phyloP scores from a whole-genome alignment of 495 filamentous ascomycete species.

The Mytilinidion resinicola region DNA sequence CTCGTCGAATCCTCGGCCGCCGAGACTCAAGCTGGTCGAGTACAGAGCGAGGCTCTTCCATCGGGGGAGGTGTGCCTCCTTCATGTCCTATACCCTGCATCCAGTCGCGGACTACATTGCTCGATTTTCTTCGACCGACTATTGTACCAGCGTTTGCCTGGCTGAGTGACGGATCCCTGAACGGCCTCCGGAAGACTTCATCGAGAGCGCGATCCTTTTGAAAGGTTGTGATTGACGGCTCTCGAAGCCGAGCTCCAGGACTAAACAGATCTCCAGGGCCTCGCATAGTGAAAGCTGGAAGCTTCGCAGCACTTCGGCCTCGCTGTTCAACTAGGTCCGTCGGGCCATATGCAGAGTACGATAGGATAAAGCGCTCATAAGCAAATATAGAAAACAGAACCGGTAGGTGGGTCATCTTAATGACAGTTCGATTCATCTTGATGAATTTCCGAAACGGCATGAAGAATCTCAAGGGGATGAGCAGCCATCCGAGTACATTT shows the following conservation, averaged over 20 bases:
- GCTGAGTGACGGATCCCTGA: conserved; percentile 40
- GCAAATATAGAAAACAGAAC: conserved; percentile 76
- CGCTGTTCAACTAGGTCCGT: conserved; percentile 60
- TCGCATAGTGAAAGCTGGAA: conserved; percentile 33
- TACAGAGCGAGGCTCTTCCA: conserved; percentile 53
- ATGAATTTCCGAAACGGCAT: conserved; percentile 76
- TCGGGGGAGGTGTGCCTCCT: conserved; percentile 55
- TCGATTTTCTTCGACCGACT: conserved; percentile 57
- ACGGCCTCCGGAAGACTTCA: conserved; percentile 74
- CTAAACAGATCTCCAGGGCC: conserved; percentile 56
- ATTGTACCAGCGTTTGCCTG: conserved; percentile 40
- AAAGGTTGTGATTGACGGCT: conserved; percentile 75
- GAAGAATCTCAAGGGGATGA: conserved; percentile 70
- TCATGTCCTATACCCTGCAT: conserved; percentile 68
- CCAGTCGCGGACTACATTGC: conserved; percentile 75
- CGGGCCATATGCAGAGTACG: conserved; percentile 62
- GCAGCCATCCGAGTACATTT: conserved; percentile 81
- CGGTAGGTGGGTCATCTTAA: conserved; percentile 85
- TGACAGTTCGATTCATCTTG: conserved; percentile 72
- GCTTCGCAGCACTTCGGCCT: conserved; percentile 30
- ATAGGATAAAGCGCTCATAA: conserved; percentile 75
- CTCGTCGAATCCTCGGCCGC: conserved; percentile 35
- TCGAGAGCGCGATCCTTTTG: conserved; percentile 89
- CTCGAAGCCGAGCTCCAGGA: conserved; percentile 58
- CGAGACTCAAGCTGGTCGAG: conserved; percentile 53